Conservation (phyloP, 202 grass and related monocot genomes). For the Digitaria exilis region DNA sequence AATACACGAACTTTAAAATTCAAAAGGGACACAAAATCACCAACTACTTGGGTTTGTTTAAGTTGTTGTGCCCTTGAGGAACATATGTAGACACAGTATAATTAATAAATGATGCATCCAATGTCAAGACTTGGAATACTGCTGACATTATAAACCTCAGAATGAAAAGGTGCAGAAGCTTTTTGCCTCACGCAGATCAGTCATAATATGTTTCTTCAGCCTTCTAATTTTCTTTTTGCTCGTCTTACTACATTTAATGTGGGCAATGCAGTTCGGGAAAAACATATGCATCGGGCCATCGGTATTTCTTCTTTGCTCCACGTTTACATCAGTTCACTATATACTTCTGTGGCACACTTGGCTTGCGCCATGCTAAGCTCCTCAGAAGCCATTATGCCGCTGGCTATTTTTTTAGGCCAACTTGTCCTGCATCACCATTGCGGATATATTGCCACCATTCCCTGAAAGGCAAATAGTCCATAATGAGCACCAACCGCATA, state of each 20-base stretch:
- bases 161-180: neutral
- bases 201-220: constrained; percentile 37
- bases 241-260: neutral
- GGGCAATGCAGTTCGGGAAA: neutral
- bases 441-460: neutral
- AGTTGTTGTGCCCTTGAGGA: constrained; percentile 51
- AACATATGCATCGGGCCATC: too few species aligned
- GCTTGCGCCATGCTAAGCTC: constrained; percentile 58
- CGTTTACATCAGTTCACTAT: constrained; percentile 44
- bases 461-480: constrained; percentile 25
- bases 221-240: neutral
- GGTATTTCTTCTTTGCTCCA: constrained; percentile 53
- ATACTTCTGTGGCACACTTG: constrained; percentile 40
- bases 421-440: constrained; percentile 35
- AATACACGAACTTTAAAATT: neutral
- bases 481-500: constrained; percentile 15
- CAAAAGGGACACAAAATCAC: constrained; percentile 16
- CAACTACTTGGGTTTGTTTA: constrained; percentile 56
- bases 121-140: neutral
- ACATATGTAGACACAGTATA: neutral
- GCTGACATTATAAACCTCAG: neutral
- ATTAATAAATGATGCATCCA: neutral
- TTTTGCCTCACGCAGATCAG: constrained; percentile 30
- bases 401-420: constrained; percentile 46
- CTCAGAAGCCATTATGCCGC: constrained; percentile 45